Percentiles rank a stretch among this genome's conserved stretches.
These are phyloP conservation scores for Phytophthora fragariae DNA, from an alignment of 352 stramenopile genomes.

Conservation along the genomic window DNA sequence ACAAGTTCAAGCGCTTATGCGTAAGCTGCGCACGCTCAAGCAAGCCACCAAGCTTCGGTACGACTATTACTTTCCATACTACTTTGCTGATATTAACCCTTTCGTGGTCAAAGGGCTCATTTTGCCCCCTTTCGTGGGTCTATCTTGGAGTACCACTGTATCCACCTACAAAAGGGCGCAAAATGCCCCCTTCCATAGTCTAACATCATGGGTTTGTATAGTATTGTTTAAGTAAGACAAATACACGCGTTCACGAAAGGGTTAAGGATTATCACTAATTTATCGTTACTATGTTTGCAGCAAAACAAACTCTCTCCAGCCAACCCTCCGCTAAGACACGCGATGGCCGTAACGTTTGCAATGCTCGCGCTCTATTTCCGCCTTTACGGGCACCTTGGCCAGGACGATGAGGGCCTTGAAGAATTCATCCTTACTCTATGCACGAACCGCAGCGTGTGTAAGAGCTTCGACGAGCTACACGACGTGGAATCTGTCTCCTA, in stretches of 20 bases:
- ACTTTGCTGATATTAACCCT: neutral
- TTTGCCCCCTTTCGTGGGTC: too few relatives aligned
- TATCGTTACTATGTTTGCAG: neutral
- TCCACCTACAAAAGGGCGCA: too few relatives aligned
- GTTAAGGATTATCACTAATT: neutral
- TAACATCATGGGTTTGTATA: too few relatives aligned
- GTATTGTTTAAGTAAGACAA: too few relatives aligned
- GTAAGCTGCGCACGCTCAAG: neutral
- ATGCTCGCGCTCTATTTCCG: constrained; percentile 12
- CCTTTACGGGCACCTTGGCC: constrained; percentile 8
- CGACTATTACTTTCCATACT: neutral
- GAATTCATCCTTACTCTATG: neutral
- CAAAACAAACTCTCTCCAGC: neutral
- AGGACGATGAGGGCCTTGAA: constrained; percentile 11
- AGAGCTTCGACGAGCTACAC: neutral
- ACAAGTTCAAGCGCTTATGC: neutral
- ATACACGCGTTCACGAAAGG: too few relatives aligned
- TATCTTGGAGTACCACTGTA: too few relatives aligned
- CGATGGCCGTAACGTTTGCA: constrained; percentile 1
- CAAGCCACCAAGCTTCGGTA: constrained; percentile 21
- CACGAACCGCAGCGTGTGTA: neutral
- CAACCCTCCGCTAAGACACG: neutral
- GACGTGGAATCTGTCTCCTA: constrained; percentile 3
- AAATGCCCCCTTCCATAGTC: too few relatives aligned
- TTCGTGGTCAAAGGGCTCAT: too few relatives aligned